Percentiles rank a stretch among this genome's conserved stretches.
phyloP scores from a whole-genome alignment of 2,329 filamentous ascomycete species.

The Colletotrichum cuscutae region DNA sequence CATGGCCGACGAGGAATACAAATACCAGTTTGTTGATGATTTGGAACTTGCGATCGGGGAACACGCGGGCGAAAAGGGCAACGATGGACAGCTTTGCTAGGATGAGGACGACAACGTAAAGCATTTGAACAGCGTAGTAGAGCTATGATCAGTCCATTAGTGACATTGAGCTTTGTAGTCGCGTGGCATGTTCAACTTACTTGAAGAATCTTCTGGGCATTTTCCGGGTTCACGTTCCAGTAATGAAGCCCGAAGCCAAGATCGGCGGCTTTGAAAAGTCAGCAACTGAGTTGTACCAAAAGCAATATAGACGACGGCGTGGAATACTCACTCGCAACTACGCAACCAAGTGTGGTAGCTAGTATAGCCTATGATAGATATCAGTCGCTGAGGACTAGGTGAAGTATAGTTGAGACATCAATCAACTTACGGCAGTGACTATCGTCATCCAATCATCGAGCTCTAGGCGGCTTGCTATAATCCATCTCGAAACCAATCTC shows the following conservation, averaged over 20 bases:
- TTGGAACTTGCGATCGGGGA: slow-evolving; percentile 33
- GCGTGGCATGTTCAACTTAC: background rate
- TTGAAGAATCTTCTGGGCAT: slow-evolving; percentile 19
- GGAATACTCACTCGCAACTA: slow-evolving; percentile 8
- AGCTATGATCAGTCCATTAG: slow-evolving; percentile 9
- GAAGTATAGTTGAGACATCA: too few relatives aligned
- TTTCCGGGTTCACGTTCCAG: slow-evolving; percentile 37
- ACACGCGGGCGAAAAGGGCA: slow-evolving; percentile 38
- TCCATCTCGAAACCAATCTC: slow-evolving; percentile 5
- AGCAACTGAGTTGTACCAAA: background rate
- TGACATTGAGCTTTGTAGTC: background rate
- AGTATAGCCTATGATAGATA: background rate
- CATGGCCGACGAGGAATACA: slow-evolving; percentile 33
- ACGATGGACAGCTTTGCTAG: slow-evolving; percentile 39
- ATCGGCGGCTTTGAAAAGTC: background rate
- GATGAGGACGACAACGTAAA: slow-evolving; percentile 38
- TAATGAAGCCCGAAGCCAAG: slow-evolving; percentile 38
- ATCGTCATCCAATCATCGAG: slow-evolving; percentile 30
- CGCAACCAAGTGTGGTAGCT: slow-evolving; percentile 2
- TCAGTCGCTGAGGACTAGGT: background rate
- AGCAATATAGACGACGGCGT: rapidly evolving
- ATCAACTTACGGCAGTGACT: background rate
- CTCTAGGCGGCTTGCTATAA: background rate
- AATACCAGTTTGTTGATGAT: slow-evolving; percentile 26
- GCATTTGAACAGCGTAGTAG: slow-evolving; percentile 37